phyloP scores from a whole-genome alignment of 1,284 basidiomycete species.

The Leccinum griseonigrum region DNA sequence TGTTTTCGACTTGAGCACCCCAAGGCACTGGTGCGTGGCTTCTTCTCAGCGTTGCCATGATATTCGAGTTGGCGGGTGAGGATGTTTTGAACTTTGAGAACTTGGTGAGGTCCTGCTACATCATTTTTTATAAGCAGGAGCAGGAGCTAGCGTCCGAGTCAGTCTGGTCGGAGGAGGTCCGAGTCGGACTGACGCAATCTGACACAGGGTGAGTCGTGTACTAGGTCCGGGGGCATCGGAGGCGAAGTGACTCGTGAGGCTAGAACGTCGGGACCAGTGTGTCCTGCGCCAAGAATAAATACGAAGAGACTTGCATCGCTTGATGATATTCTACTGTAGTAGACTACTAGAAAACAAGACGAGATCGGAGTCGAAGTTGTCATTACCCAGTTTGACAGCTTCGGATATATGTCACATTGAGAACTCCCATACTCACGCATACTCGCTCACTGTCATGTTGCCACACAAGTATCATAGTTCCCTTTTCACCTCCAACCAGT shows the following conservation, averaged over 20 bases:
- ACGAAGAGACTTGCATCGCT: background rate
- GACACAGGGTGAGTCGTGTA: constrained; percentile 13
- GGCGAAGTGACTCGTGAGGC: background rate
- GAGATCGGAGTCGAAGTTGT: too few species aligned
- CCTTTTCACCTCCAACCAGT: background rate
- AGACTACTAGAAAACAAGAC: too few species aligned
- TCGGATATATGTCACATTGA: too few species aligned
- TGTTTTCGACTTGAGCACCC: constrained; percentile 11
- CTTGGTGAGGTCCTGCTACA: background rate
- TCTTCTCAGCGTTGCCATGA: constrained; percentile 26
- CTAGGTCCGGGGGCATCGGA: background rate
- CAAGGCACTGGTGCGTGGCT: constrained; percentile 11
- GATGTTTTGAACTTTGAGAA: constrained; percentile 2
- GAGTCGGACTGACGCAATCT: constrained; percentile 1
- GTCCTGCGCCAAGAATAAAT: background rate
- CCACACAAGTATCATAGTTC: background rate
- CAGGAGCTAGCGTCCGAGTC: constrained; percentile 6
- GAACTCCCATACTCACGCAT: too few species aligned
- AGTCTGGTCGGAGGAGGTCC: background rate
- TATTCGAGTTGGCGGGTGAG: background rate
- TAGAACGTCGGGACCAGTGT: background rate
- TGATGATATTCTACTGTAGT: background rate
- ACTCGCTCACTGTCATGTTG: too few species aligned
- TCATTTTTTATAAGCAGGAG: constrained; percentile 19
- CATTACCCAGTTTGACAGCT: too few species aligned